A percentile compares a stretch with the other conserved stretches of the same genome.
Evolutionary conservation across 2,329 filamentous ascomycete genomes (phyloP).

Genomic region (Camillea tinctor): DNA sequence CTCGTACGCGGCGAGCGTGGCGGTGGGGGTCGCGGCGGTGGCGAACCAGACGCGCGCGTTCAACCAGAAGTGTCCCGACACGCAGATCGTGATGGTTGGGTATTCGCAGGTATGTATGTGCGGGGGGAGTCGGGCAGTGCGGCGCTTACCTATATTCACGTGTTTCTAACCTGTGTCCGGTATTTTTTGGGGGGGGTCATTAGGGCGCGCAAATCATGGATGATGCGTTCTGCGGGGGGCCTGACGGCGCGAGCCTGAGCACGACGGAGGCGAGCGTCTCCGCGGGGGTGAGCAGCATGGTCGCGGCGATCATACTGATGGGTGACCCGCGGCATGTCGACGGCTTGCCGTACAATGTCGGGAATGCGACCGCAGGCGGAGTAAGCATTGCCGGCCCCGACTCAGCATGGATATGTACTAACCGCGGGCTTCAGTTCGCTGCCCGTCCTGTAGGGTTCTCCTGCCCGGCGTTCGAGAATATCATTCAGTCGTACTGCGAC

Average conservation of each 20-base stretch:
- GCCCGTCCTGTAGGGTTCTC: conserved; percentile 53
- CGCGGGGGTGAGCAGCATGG: conserved; percentile 45
- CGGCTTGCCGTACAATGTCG: conserved; percentile 56
- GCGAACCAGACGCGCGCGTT: conserved; percentile 45
- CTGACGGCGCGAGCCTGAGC: conserved; percentile 47
- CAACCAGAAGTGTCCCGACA: conserved; percentile 51
- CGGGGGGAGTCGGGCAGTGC: neutral
- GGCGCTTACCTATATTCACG: too few species aligned
- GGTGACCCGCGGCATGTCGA: conserved; percentile 55
- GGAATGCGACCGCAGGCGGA: conserved; percentile 54
- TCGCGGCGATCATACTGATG: conserved; percentile 60
- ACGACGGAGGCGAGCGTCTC: conserved; percentile 43
- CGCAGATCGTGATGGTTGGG: conserved; percentile 57
- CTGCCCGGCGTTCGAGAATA: conserved; percentile 49
- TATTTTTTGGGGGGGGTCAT: neutral
- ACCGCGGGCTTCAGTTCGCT: conserved; percentile 59
- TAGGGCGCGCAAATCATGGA: conserved; percentile 63
- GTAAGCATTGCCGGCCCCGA: too few species aligned
- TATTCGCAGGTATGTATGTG: conserved; percentile 53
- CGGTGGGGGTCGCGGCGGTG: conserved; percentile 53
- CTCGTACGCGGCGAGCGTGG: conserved; percentile 51
- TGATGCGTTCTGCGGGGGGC: conserved; percentile 58
- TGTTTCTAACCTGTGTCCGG: too few species aligned
- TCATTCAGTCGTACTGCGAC: conserved; percentile 59
- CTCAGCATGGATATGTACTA: too few species aligned